Evolutionary conservation across 805 yeast genomes (phyloP).

Genomic region (Saturnispora gosingensis): DNA sequence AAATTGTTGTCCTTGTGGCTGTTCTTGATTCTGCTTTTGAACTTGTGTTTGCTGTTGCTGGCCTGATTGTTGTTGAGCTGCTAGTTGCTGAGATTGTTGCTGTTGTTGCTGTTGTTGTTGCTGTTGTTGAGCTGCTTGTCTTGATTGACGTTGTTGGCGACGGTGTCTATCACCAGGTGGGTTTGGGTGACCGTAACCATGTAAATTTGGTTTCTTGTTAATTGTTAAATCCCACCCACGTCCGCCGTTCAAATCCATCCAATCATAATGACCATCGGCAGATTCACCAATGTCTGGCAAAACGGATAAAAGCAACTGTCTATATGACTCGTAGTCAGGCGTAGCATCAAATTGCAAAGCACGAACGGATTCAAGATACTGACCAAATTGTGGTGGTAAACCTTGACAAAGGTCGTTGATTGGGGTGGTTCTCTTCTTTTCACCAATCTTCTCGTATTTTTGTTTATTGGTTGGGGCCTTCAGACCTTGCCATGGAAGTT

Average conservation of each 20-base stretch:
- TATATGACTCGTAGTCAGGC: constrained; percentile 86
- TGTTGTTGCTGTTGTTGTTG: constrained; percentile 5
- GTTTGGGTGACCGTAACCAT: constrained; percentile 93
- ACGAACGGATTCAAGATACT: constrained; percentile 82
- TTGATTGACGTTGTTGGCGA: constrained; percentile 30
- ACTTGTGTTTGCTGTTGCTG: constrained; percentile 12
- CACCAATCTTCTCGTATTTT: constrained; percentile 95
- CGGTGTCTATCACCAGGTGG: constrained; percentile 57
- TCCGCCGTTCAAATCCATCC: constrained; percentile 95
- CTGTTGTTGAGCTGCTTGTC: constrained; percentile 20
- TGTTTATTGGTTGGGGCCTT: constrained; percentile 98
- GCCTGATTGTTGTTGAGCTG: constrained; percentile 12
- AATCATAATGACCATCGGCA: constrained; percentile 89
- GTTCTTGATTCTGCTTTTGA: constrained; percentile 5
- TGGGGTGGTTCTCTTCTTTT: constrained; percentile 85
- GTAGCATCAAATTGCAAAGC: constrained; percentile 85
- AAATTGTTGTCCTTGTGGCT: constrained; percentile 4
- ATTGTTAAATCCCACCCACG: constrained; percentile 90
- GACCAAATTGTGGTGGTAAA: constrained; percentile 86
- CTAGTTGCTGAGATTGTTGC: constrained; percentile 10
- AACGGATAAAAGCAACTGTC: constrained; percentile 69
- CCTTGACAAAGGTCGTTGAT: constrained; percentile 82
- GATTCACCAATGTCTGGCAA: constrained; percentile 59
- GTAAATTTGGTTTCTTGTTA: constrained; percentile 87
- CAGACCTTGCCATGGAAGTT: constrained; percentile 97